Evolutionary conservation across 148 eudicot genomes (phyloP).

Genomic region (Simmondsia chinensis): DNA sequence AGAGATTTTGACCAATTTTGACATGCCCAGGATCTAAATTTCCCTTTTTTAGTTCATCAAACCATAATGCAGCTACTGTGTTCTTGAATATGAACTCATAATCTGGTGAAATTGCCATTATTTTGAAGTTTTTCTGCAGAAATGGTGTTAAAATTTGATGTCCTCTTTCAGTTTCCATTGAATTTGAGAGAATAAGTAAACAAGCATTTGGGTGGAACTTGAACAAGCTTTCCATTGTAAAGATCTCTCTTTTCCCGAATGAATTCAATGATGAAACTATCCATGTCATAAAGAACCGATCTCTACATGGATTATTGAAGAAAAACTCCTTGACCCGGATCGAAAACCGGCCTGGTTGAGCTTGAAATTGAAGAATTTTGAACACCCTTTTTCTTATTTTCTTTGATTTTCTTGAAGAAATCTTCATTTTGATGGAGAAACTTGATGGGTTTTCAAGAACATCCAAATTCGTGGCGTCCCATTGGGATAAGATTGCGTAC

Average conservation of each 20-base stretch:
- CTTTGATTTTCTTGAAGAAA: constrained; percentile 2
- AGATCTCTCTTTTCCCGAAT: constrained; percentile 47
- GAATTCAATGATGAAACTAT: constrained; percentile 51
- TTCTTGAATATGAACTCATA: constrained; percentile 43
- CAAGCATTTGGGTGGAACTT: constrained; percentile 63
- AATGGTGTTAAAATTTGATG: constrained; percentile 40
- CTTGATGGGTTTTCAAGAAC: constrained; percentile 15
- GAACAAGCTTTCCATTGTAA: constrained; percentile 56
- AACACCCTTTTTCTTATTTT: constrained; percentile 1
- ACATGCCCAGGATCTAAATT: constrained; percentile 42
- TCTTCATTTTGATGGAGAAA: not conserved
- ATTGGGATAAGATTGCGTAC: too few species aligned
- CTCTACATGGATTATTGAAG: constrained; percentile 24
- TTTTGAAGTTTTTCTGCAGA: constrained; percentile 23
- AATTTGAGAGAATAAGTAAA: constrained; percentile 50
- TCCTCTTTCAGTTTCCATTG: constrained; percentile 52
- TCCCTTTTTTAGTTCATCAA: constrained; percentile 34
- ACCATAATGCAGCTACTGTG: constrained; percentile 56
- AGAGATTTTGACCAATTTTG: constrained; percentile 73
- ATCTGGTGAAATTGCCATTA: constrained; percentile 59
- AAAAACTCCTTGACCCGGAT: constrained; percentile 38
- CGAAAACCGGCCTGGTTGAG: constrained; percentile 21
- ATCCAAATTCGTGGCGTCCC: not conserved
- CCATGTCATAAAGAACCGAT: constrained; percentile 85
- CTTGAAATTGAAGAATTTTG: constrained; percentile 8